Evolutionary conservation across 1,284 basidiomycete species (phyloP).

Genomic region (Ceratobasidium sp.): DNA sequence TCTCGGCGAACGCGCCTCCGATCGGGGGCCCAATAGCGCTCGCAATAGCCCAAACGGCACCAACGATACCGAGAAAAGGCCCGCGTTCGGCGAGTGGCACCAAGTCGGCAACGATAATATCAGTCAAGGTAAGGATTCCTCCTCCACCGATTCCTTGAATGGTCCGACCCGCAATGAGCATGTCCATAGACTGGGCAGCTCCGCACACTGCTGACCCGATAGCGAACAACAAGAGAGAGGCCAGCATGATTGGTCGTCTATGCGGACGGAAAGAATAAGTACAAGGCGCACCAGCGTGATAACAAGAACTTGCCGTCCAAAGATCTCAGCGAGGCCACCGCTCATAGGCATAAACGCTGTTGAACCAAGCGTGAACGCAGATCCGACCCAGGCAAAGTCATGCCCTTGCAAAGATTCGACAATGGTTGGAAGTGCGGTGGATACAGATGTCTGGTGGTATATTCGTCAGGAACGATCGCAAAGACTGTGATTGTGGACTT

Average conservation of each 20-base stretch:
- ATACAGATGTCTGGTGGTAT: slow-evolving; percentile 48
- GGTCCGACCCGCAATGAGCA: slow-evolving; percentile 54
- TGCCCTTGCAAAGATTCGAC: slow-evolving; percentile 49
- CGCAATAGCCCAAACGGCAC: slow-evolving; percentile 50
- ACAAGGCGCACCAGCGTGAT: slow-evolving; percentile 44
- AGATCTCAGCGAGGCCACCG: slow-evolving; percentile 51
- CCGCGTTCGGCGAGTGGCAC: slow-evolving; percentile 56
- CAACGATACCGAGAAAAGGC: slow-evolving; percentile 50
- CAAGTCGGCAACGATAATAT: slow-evolving; percentile 58
- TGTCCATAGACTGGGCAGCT: slow-evolving; percentile 53
- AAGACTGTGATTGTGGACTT: slow-evolving; percentile 2
- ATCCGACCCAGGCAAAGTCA: slow-evolving; percentile 53
- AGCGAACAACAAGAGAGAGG: slow-evolving; percentile 53
- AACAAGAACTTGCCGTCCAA: slow-evolving; percentile 48
- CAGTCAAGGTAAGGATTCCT: slow-evolving; percentile 54
- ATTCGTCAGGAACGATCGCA: not conserved
- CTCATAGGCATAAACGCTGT: slow-evolving; percentile 52
- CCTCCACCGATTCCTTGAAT: slow-evolving; percentile 61
- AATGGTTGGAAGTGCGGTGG: slow-evolving; percentile 52
- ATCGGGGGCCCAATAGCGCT: slow-evolving; percentile 51
- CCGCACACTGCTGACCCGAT: slow-evolving; percentile 57
- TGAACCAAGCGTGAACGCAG: slow-evolving; percentile 51
- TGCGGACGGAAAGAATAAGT: slow-evolving; percentile 45
- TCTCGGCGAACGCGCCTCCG: slow-evolving; percentile 51
- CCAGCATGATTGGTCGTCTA: slow-evolving; percentile 51